Base-by-base conservation (phyloP, 768 basidiomycete species). In the Boletus speciosus region DNA sequence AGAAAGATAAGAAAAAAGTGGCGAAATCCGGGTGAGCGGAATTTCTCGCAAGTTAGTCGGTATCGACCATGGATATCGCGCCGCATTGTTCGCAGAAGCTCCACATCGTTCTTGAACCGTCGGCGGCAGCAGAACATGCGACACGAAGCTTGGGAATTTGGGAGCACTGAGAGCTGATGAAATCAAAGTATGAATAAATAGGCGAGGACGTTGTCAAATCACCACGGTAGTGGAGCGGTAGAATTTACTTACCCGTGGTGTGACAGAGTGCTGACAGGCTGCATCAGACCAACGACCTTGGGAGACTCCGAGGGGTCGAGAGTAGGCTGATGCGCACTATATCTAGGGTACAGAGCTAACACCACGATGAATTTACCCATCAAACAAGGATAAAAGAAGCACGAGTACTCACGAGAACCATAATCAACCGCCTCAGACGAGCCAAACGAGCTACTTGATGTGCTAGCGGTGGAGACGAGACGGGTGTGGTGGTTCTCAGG, bases 51-150 rank as follows among this genome's bases (percentile, higher is more conserved):
- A 47, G 15, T 62, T 73, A 86, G 71, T 88, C 85, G 71, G 78
- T 78, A 66, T 90, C 86, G 72, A 92, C 86, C 85, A 90, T 90
- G 58, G 88, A 88, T 70, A 92, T 90, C 54, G 90, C 86, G 71
- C 90, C 90, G 69, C 90, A 92, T 75, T 90, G 79, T 78, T 90
- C 89, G 70, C 90, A 92, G 68, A 88, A 85, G 64, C 84, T 85
- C 90, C 90, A 92, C 88, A 92, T 90, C 16, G 88, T 84, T 53
- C 70, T 68, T 67, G 81, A 81, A 56, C 89, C 89, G 58, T 83
- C 82, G 56, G 77, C 71, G 50, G 86, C 82, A 19, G 87, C 70
- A 34, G 87, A 82, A 62, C 89, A 90, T 34, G 90, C 87, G 54
- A 92, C 77, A 59, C 87, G 84, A 60, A 92, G 79, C 70, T 90